Conservation (phyloP, 73 alveolate genomes). For the Breviolum minutum region DNA sequence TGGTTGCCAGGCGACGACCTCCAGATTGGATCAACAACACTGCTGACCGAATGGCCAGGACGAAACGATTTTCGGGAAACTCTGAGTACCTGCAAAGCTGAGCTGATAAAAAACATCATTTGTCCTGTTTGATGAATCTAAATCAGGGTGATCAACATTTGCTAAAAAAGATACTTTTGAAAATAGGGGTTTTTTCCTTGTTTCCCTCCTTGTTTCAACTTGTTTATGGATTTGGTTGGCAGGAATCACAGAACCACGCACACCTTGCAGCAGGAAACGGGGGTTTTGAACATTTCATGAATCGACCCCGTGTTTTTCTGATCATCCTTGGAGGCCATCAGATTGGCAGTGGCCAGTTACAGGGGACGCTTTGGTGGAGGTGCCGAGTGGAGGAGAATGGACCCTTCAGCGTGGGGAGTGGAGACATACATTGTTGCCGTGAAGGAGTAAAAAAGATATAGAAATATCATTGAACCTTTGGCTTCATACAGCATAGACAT, state of each 20-base stretch:
- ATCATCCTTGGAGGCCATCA: neutral
- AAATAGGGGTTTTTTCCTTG: no score
- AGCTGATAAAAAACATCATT: no score
- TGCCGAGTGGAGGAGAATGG: neutral
- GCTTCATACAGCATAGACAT: no score
- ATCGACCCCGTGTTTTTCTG: neutral
- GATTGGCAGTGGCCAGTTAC: constrained; percentile 48
- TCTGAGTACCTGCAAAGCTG: no score
- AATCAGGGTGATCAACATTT: no score
- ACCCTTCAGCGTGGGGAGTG: neutral
- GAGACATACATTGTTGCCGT: neutral
- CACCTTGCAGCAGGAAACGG: neutral
- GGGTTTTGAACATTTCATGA: neutral
- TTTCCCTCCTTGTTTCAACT: no score
- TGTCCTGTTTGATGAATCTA: no score
- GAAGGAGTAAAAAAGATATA: neutral
- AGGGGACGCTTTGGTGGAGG: constrained; percentile 9
- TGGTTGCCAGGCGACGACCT: constrained; percentile 39
- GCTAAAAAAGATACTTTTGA: no score
- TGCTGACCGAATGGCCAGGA: constrained; percentile 53
- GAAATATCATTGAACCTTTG: neutral
- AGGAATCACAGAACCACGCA: neutral
- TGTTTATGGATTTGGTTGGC: no score
- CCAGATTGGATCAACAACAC: constrained; percentile 86
- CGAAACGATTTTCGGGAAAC: no score